These are phyloP conservation scores for Pistacia atlantica DNA, from an alignment of 345 rosid species.

Conservation along the genomic window DNA sequence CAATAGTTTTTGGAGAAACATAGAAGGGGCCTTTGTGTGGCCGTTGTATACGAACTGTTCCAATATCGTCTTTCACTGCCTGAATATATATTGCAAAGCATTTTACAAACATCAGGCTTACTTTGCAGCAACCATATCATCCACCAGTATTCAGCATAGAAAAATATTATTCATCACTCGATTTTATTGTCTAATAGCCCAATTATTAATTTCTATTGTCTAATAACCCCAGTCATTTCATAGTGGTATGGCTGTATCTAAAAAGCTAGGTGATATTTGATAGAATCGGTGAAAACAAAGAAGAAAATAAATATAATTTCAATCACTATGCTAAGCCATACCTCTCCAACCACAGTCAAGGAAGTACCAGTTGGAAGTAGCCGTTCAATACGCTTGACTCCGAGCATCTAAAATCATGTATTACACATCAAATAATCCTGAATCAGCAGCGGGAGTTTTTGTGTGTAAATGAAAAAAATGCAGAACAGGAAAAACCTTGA, in stretches of 20 bases:
- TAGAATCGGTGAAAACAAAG: background rate
- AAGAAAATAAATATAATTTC: background rate
- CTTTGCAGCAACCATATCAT: no score
- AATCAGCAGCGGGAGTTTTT: background rate
- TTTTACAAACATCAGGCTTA: background rate
- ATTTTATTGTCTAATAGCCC: no score
- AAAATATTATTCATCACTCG: no score
- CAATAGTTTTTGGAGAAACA: slow-evolving; percentile 76
- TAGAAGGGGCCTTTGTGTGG: slow-evolving; percentile 91
- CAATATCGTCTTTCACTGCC: slow-evolving; percentile 92
- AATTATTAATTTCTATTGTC: no score
- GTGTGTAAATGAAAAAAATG: background rate
- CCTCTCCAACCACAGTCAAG: slow-evolving; percentile 97
- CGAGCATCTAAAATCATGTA: slow-evolving; percentile 79
- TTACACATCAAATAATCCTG: slow-evolving; percentile 24
- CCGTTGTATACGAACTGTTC: slow-evolving; percentile 75
- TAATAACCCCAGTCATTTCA: no score
- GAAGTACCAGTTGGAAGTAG: slow-evolving; percentile 93
- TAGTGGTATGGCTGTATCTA: background rate
- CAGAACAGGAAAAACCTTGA: slow-evolving; percentile 58
- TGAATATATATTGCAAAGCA: slow-evolving; percentile 30
- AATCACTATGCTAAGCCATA: slow-evolving; percentile 28
- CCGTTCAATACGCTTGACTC: slow-evolving; percentile 89
- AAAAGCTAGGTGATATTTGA: background rate
- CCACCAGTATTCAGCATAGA: no score